Evolutionary conservation across 176 grass and related monocot species (phyloP), one percentile per base, ranked within the genome.

Genomic region (Ananas comosus): DNA sequence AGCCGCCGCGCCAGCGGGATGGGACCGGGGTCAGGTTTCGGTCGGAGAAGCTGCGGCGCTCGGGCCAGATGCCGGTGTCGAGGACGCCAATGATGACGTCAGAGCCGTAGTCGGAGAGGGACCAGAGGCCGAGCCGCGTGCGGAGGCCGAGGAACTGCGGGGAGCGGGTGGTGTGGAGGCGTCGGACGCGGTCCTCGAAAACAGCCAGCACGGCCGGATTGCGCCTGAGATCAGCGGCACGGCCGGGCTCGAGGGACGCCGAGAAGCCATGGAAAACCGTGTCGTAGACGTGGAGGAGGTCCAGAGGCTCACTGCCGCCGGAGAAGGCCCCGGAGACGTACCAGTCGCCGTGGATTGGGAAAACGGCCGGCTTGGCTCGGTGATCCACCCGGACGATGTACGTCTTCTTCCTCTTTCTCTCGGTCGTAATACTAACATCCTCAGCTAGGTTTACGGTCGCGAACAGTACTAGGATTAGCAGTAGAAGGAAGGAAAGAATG

Each of bases 81-180:
- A 93, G 82, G 23, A 97, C 84, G 48, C 94, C 94, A 9, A 97
- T 71, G 33, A 97, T 22, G 54, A 90, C 94, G 66, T 92, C 94
- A 3, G 89, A 92, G 65, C 94, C 94, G 54, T 97, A 97, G 80
- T 97, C 89, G 1, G 94, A 72, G 65, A 88, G 73, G 28, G 89
- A 97, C 94, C 94, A 97, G 2, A 92, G 94, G 5, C 89, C 89
- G 3, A 97, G 73, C 16, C 81, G 89, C n/a, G 90, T 83, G 67
- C 89, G 87, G 48, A 97, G 76, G n/a, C 94, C 94, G 61, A 97
- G 64, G 68, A 97, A 92, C 89, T 97, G 89, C 9, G 94, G 94
- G 28, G 94, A 92, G 13, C 94, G 59, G 64, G 94, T 93, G 53
- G 94, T 97, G 86, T 97, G 82, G 3, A 88, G 77, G 63, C 33